These are phyloP conservation scores for Emergomyces africanus DNA, from an alignment of 2,329 filamentous ascomycete genomes.

Conservation along the genomic window DNA sequence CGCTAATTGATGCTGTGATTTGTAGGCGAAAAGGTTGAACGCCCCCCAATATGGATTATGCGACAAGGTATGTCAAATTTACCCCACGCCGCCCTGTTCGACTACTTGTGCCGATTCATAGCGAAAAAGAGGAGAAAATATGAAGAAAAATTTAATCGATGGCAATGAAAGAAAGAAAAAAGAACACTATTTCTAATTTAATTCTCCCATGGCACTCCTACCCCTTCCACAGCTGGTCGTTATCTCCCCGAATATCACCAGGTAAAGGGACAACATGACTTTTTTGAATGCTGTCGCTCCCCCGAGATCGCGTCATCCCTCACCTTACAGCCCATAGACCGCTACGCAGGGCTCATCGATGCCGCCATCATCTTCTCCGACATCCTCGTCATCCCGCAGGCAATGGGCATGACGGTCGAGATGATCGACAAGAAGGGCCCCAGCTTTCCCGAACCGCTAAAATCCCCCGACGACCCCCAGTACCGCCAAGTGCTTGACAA, in stretches of 20 bases:
- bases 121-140: background rate
- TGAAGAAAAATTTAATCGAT: background rate
- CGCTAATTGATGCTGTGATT: background rate
- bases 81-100: background rate
- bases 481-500: conserved; percentile 64
- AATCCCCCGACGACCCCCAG: conserved; percentile 67
- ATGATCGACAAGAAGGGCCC: conserved; percentile 98
- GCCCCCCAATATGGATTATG: conserved; percentile 98
- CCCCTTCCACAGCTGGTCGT: conserved; percentile 55
- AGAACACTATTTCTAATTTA: background rate
- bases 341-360: conserved; percentile 80
- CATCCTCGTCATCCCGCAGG: conserved; percentile 94
- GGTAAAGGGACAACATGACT: conserved; percentile 80
- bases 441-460: conserved; percentile 77
- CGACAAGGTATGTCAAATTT: conserved; percentile 60
- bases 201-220: background rate
- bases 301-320: conserved; percentile 87
- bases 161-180: background rate
- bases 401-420: conserved; percentile 95
- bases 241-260: conserved; percentile 98
- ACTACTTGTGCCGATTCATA: background rate
- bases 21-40: conserved; percentile 75
- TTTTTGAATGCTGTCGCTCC: conserved; percentile 93
- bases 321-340: conserved; percentile 88
- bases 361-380: conserved; percentile 98